These are phyloP conservation scores for Chytridiales sp. DNA, from an alignment of 371 early-diverging fungal species.

Conservation along the genomic window DNA sequence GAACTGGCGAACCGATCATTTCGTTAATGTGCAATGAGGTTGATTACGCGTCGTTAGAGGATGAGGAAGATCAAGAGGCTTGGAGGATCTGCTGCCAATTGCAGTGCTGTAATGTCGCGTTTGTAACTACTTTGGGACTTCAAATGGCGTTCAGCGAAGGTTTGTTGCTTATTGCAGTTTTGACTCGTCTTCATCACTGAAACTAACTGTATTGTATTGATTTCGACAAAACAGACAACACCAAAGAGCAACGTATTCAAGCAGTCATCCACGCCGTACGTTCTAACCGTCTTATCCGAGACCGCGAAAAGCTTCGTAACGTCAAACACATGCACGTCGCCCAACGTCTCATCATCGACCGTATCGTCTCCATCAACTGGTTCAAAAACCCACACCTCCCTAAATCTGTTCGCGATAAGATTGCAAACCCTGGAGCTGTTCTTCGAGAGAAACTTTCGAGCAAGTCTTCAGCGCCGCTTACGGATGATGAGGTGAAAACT, in stretches of 20 bases:
- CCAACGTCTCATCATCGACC: conserved; percentile 15
- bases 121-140: conserved; percentile 9
- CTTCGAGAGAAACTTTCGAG: background rate
- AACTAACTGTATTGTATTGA: background rate
- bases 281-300: conserved; percentile 10
- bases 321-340: conserved; percentile 16
- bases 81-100: conserved; percentile 15
- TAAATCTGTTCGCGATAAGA: background rate
- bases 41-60: background rate
- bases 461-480: background rate
- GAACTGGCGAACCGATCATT: conserved; percentile 14
- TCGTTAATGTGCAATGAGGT: conserved; percentile 14
- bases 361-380: conserved; percentile 8
- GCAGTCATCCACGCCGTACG: conserved; percentile 15
- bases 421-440: background rate
- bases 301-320: conserved; percentile 11
- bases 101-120: conserved; percentile 15
- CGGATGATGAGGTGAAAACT: background rate
- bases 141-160: conserved; percentile 14
- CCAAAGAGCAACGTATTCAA: conserved; percentile 5
- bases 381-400: conserved; percentile 9
- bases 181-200: background rate
- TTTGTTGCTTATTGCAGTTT: background rate
- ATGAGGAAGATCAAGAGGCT: conserved; percentile 11
- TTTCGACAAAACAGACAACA: background rate